These are phyloP conservation scores for Ramularia collo-cygni DNA, from an alignment of 2,329 filamentous ascomycete genomes.

Conservation along the genomic window DNA sequence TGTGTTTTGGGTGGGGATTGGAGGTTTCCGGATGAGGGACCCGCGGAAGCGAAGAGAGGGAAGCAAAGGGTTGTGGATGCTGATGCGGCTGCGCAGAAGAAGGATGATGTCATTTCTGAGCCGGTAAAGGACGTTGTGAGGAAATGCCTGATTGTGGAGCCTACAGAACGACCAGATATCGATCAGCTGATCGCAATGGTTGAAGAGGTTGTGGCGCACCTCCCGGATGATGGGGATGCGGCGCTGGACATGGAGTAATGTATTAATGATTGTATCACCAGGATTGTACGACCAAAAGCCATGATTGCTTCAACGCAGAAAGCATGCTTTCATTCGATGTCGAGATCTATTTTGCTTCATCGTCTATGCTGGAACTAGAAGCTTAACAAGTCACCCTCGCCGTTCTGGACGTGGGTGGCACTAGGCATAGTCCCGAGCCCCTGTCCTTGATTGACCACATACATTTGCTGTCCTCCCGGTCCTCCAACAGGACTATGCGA, in stretches of 20 bases:
- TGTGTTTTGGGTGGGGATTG: slow-evolving; percentile 92
- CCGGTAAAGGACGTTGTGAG: slow-evolving; percentile 80
- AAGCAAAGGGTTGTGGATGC: slow-evolving; percentile 43
- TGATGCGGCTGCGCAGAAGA: slow-evolving; percentile 24
- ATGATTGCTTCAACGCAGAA: too few relatives aligned
- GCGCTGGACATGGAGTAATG: slow-evolving; percentile 24
- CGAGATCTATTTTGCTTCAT: too few relatives aligned
- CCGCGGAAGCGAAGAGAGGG: slow-evolving; percentile 48
- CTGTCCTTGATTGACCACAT: slow-evolving; percentile 75
- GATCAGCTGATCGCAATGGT: slow-evolving; percentile 74
- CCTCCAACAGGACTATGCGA: slow-evolving; percentile 21
- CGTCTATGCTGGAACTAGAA: too few relatives aligned
- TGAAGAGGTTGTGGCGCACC: slow-evolving; percentile 59
- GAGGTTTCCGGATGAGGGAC: slow-evolving; percentile 87
- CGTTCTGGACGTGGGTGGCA: slow-evolving; percentile 54
- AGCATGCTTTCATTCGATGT: too few relatives aligned
- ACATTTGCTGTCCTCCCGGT: slow-evolving; percentile 41
- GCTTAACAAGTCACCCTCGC: slow-evolving; percentile 31
- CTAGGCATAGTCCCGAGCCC: slow-evolving; percentile 68
- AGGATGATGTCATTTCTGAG: slow-evolving; percentile 62
- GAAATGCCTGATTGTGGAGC: slow-evolving; percentile 79
- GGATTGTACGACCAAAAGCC: too few relatives aligned
- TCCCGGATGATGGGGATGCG: slow-evolving; percentile 51
- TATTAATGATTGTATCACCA: not conserved
- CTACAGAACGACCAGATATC: slow-evolving; percentile 78